These are phyloP conservation scores for Diutina scorzettiae DNA, from an alignment of 1,139 yeast genomes.

Conservation along the genomic window DNA sequence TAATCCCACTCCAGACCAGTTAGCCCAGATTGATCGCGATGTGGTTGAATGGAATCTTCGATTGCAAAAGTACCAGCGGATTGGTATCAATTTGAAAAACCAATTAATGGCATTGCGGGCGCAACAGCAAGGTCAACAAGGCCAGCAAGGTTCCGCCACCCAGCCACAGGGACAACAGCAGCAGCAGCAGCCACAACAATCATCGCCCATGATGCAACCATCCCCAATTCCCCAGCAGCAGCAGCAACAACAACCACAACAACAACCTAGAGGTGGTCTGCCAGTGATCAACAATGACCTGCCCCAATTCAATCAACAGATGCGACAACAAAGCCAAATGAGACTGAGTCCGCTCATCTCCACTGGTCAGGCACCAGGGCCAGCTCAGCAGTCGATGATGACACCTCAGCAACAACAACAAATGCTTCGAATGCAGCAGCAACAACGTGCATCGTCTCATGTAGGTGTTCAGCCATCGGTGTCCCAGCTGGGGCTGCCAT, in stretches of 20 bases:
- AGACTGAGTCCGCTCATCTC: conserved; percentile 1
- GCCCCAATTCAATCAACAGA: conserved; percentile 1
- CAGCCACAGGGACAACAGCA: neutral
- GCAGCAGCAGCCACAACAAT: neutral
- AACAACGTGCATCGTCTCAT: neutral
- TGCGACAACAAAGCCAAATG: neutral
- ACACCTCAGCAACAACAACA: conserved; percentile 1
- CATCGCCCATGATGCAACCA: neutral
- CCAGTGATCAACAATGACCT: neutral
- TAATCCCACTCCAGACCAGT: conserved; percentile 3
- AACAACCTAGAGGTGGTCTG: neutral
- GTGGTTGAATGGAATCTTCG: neutral
- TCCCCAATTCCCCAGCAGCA: neutral
- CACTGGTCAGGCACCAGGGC: neutral
- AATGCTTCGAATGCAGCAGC: neutral
- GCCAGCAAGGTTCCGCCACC: neutral
- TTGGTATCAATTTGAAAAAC: conserved; percentile 1
- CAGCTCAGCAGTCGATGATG: neutral
- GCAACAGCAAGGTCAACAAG: neutral
- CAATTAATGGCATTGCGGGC: conserved; percentile 4
- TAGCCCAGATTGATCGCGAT: conserved; percentile 1
- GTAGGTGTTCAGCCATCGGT: too few species aligned
- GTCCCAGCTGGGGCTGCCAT: neutral
- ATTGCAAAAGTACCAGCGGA: neutral
- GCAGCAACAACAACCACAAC: neutral